These are phyloP conservation scores for Trichosanthes cucumerina DNA, from an alignment of 306 rosid genomes.

Conservation along the genomic window DNA sequence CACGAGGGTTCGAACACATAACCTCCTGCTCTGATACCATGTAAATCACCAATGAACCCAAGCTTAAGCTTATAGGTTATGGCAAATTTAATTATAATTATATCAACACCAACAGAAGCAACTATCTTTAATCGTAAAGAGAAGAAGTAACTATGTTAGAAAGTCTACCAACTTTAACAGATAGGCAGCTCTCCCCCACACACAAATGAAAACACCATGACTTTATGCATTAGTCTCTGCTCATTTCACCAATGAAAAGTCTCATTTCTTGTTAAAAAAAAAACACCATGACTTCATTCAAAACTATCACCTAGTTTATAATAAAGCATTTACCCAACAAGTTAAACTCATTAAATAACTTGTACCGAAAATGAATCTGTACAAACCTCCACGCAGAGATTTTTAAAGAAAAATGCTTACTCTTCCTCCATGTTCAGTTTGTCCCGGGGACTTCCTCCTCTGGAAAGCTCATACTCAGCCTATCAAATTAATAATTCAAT, in stretches of 20 bases:
- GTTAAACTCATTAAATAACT: neutral
- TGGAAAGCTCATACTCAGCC: conserved; percentile 69
- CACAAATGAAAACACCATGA: neutral
- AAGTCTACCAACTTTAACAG: neutral
- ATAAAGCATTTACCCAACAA: neutral
- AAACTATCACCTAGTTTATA: neutral
- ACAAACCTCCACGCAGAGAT: conserved; percentile 9
- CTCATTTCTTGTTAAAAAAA: too few species aligned
- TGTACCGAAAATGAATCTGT: neutral
- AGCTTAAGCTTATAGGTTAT: too few species aligned
- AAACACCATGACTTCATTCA: neutral
- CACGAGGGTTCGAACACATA: too few species aligned
- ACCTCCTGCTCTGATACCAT: too few species aligned
- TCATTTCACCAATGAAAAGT: too few species aligned
- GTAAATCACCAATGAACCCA: too few species aligned
- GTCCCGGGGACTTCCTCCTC: conserved; percentile 38
- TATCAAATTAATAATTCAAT: conserved; percentile 24
- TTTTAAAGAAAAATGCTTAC: conserved; percentile 34
- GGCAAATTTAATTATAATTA: too few species aligned
- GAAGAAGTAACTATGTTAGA: neutral
- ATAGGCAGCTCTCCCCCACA: neutral
- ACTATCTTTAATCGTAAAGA: neutral
- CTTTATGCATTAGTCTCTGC: too few species aligned
- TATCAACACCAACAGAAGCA: too few species aligned
- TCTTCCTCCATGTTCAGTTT: conserved; percentile 56